Conservation (phyloP, 352 stramenopile species). For the Phytophthora pinifolia region DNA sequence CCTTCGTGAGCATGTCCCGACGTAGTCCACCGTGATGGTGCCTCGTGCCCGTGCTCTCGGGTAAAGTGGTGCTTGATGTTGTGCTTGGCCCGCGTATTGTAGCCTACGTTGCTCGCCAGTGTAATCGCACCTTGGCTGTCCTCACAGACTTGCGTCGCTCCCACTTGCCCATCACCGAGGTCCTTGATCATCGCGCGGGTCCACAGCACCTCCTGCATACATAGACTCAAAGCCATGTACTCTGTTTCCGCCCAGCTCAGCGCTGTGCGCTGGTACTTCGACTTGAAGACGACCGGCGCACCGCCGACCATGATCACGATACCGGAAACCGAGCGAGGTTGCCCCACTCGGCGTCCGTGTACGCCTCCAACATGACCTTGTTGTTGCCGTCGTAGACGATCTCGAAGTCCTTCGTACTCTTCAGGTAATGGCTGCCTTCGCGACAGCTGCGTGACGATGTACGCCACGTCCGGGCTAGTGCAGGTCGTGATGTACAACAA, state of each 20-base stretch:
- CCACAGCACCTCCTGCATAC: too few relatives aligned
- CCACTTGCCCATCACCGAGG: too few relatives aligned
- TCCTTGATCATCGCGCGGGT: too few relatives aligned
- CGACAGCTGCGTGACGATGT: background rate
- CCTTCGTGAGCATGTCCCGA: too few relatives aligned
- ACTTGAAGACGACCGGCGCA: slow-evolving; percentile 10
- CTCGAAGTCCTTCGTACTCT: background rate
- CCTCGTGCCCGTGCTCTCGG: background rate
- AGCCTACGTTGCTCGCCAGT: slow-evolving; percentile 3
- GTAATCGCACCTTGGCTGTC: slow-evolving; percentile 15
- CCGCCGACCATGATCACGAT: slow-evolving; percentile 2
- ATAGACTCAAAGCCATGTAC: slow-evolving; percentile 13
- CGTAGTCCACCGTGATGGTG: background rate
- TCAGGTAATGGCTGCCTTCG: background rate
- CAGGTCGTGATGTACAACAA: slow-evolving; percentile 5
- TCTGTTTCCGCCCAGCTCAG: slow-evolving; percentile 8
- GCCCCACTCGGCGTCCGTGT: background rate
- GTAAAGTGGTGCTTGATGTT: slow-evolving; percentile 17
- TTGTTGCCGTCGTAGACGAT: background rate
- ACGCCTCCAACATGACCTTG: background rate
- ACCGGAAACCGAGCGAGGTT: background rate
- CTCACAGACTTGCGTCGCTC: slow-evolving; percentile 9
- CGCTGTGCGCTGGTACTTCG: slow-evolving; percentile 5
- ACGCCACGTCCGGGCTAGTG: background rate
- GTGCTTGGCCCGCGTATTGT: slow-evolving; percentile 6